Evolutionary conservation across 805 yeast species (phyloP).

Genomic region (Sugiyamaella chiloensis): DNA sequence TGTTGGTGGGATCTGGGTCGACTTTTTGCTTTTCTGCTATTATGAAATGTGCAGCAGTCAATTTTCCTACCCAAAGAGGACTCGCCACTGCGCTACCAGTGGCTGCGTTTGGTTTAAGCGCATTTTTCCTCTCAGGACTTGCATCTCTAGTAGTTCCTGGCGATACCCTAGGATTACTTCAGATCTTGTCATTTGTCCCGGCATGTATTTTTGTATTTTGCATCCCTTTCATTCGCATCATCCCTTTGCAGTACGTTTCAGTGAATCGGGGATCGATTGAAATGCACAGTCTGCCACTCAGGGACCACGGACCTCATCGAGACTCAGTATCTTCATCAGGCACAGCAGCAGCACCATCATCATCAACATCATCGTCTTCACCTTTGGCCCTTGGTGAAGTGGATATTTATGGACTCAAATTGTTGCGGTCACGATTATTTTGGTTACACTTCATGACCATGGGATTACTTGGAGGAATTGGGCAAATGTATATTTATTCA

Average conservation of each 20-base stretch:
- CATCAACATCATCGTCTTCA: neutral
- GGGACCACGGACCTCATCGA: neutral
- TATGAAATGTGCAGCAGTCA: slow-evolving; percentile 68
- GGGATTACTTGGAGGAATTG: slow-evolving; percentile 59
- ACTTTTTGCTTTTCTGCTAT: slow-evolving; percentile 61
- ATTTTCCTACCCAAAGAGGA: slow-evolving; percentile 65
- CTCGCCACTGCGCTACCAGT: slow-evolving; percentile 73
- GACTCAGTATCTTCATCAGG: slow-evolving; percentile 2
- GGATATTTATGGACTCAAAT: slow-evolving; percentile 20
- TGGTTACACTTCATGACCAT: slow-evolving; percentile 36
- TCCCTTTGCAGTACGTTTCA: slow-evolving; percentile 14
- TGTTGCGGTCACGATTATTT: slow-evolving; percentile 19
- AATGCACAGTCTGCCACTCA: slow-evolving; percentile 8
- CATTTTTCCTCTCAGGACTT: slow-evolving; percentile 60
- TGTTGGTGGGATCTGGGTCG: slow-evolving; percentile 64
- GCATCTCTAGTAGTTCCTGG: slow-evolving; percentile 37
- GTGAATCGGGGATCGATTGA: slow-evolving; percentile 11
- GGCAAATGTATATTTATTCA: slow-evolving; percentile 73
- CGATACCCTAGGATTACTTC: slow-evolving; percentile 22
- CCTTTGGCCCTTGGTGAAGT: neutral
- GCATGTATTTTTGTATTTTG: slow-evolving; percentile 14
- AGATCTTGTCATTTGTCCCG: slow-evolving; percentile 21
- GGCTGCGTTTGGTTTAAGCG: slow-evolving; percentile 72
- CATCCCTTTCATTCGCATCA: slow-evolving; percentile 20
- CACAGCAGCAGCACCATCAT: no score